Percentiles rank a stretch among this genome's conserved stretches.
phyloP scores from a whole-genome alignment of 1,284 basidiomycete species.

The Fomitopsis pinicola region DNA sequence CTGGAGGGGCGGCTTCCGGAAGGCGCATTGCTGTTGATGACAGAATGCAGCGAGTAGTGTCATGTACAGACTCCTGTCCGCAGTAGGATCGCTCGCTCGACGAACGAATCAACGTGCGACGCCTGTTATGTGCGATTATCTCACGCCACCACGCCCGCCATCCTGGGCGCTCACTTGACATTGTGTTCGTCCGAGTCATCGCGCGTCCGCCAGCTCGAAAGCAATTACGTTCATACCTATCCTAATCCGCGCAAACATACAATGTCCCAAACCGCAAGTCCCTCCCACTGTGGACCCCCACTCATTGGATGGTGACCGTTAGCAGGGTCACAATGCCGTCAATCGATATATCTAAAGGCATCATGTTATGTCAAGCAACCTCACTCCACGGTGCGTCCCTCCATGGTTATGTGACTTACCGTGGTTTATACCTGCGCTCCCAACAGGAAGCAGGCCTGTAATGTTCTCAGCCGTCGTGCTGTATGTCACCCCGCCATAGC shows the following conservation, averaged over 20 bases:
- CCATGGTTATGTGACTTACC: conserved; percentile 20
- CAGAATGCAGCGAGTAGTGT: neutral
- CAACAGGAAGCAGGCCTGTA: conserved; percentile 48
- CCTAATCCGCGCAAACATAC: neutral
- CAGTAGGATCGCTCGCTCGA: neutral
- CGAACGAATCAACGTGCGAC: neutral
- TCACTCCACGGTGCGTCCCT: neutral
- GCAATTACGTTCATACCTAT: neutral
- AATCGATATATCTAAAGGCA: conserved; percentile 35
- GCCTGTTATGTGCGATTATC: neutral
- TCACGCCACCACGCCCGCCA: neutral
- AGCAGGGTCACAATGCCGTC: conserved; percentile 43
- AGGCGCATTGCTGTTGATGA: neutral
- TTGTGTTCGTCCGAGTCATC: neutral
- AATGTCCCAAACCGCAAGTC: too few species aligned
- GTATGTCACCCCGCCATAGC: conserved; percentile 44
- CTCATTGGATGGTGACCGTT: conserved; percentile 35
- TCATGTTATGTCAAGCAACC: neutral
- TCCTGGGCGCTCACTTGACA: neutral
- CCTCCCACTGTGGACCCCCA: neutral
- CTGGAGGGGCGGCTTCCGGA: neutral
- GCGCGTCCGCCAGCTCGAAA: too few species aligned
- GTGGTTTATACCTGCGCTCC: conserved; percentile 46
- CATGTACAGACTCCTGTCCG: neutral
- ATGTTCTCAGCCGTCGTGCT: conserved; percentile 41